Base-by-base conservation (phyloP, 2,329 filamentous ascomycete genomes). In the Fusarium camptoceras region DNA sequence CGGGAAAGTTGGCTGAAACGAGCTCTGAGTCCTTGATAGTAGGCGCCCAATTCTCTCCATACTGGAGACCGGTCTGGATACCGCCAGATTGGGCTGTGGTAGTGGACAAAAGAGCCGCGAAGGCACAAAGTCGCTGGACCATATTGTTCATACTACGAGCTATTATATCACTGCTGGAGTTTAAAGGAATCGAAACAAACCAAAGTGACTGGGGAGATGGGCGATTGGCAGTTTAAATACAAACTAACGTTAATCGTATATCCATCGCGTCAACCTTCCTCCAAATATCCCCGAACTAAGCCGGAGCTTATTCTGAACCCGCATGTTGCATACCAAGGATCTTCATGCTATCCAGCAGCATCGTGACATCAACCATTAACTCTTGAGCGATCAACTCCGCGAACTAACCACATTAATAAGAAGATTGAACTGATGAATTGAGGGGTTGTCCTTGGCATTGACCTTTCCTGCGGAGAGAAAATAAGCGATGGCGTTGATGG, bases 31-130 rank as follows among this genome's bases (percentile, higher is more conserved):
- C 63, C 1, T 63, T 67, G 5, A 27, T 31, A 0, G 56, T 67
- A 0, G 61, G 61, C 1, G 47, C 22, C 63, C 63, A 67, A 14
- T 67, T 67, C 22, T 67, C 64, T 22, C 64, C 64, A 27, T 67
- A 67, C 18, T 47, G 63, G 0, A 66, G 28, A 20, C 63, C 63
- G 27, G 25, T 60, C 25, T 66, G 61, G 2, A 55, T 30, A 2
- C 63, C 55, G 0, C 63, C 61, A 0, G 63, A 66, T 5, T 66
- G 63, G 4, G 42, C 61, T 8, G 22, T 11, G 5, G 16, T 43
- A 11, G 12, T 15, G 1, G 22, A 28, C 2, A 18, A 16, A 2
- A 66, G 22, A 0, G 42, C n/a, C 5, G 15, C 10, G 3, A 66
- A 1, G 1, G 8, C 2, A 7, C 4, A 7, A 6, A 41, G 3